These are phyloP conservation scores for Lachnellula occidentalis DNA, from an alignment of 2,329 filamentous ascomycete genomes.

Conservation along the genomic window DNA sequence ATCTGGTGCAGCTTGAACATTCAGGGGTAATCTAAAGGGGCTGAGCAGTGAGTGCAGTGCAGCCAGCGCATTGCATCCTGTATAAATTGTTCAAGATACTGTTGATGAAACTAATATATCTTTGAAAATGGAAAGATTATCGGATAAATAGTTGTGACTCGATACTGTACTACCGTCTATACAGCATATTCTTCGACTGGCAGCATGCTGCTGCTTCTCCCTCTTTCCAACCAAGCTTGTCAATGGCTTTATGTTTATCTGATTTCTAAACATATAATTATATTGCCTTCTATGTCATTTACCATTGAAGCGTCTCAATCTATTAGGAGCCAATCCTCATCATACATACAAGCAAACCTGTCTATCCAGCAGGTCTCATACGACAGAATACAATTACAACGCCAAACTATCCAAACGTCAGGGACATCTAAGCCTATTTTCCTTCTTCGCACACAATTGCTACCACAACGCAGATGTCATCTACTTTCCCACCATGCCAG, in stretches of 20 bases:
- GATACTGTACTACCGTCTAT: no score
- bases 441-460: slow-evolving; percentile 67
- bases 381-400: not conserved
- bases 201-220: no score
- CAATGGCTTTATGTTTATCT: not conserved
- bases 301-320: slow-evolving; percentile 5
- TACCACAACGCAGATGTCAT: slow-evolving; percentile 88
- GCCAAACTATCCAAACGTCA: not conserved
- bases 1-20: no score
- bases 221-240: not conserved
- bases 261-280: not conserved
- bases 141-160: no score
- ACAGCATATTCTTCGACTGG: no score
- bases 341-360: not conserved
- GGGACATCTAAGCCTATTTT: slow-evolving; percentile 9
- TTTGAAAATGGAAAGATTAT: no score
- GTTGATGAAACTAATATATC: no score
- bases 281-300: not conserved
- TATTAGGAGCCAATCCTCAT: not conserved
- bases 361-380: not conserved
- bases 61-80: no score
- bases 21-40: no score
- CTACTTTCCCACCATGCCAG: slow-evolving; percentile 88
- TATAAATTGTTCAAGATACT: no score
- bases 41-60: no score